These are phyloP conservation scores for Saturnispora serradocipensis DNA, from an alignment of 805 yeast genomes.

Conservation along the genomic window DNA sequence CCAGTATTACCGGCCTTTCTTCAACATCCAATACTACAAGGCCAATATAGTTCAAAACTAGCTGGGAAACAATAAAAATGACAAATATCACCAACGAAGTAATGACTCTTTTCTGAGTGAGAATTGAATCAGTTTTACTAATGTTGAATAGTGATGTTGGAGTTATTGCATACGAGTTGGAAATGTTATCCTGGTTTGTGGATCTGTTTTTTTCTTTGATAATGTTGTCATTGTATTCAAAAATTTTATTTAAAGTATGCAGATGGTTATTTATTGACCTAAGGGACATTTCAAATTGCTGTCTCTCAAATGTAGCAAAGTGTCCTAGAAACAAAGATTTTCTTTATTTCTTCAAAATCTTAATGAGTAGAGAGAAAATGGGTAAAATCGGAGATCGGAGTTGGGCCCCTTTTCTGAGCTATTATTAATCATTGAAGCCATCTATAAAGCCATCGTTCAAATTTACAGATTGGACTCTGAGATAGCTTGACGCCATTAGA, in stretches of 20 bases:
- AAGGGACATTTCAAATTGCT: neutral
- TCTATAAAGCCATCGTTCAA: slow-evolving; percentile 36
- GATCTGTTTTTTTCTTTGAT: neutral
- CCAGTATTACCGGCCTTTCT: slow-evolving; percentile 18
- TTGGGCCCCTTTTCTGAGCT: neutral
- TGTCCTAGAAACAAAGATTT: neutral
- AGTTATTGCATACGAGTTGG: neutral
- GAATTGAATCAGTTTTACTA: slow-evolving; percentile 22
- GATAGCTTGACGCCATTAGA: slow-evolving; percentile 62
- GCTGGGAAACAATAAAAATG: slow-evolving; percentile 20
- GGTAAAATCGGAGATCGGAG: neutral
- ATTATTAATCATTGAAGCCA: neutral
- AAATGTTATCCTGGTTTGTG: neutral
- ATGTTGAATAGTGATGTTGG: slow-evolving; percentile 9
- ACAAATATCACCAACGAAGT: slow-evolving; percentile 16
- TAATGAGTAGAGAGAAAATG: neutral
- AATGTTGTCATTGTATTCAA: neutral
- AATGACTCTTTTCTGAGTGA: slow-evolving; percentile 16
- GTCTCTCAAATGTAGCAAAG: neutral
- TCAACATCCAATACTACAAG: slow-evolving; percentile 22
- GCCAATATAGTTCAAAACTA: slow-evolving; percentile 22
- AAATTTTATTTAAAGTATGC: neutral
- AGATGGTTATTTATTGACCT: neutral
- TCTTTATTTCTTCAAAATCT: neutral
- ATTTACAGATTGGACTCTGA: slow-evolving; percentile 38